Conservation (phyloP, 306 rosid genomes). For the Acacia melanoxylon region DNA sequence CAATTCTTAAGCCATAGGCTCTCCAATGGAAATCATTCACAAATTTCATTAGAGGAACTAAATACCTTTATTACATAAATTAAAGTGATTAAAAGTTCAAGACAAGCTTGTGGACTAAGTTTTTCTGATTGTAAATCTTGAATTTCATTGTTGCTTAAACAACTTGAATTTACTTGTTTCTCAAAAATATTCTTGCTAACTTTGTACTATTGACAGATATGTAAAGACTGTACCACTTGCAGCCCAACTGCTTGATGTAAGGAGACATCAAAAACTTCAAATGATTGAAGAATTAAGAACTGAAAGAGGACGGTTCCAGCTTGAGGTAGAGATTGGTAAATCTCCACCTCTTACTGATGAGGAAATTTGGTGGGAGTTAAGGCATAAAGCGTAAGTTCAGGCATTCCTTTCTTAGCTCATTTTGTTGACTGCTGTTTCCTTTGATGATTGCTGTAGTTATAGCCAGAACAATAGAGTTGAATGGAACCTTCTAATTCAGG, state of each 20-base stretch:
- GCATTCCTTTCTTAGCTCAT: slow-evolving; percentile 22
- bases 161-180: slow-evolving; percentile 18
- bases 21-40: background rate
- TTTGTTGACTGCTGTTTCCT: slow-evolving; percentile 19
- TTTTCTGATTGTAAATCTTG: slow-evolving; percentile 13
- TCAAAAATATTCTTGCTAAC: slow-evolving; percentile 7
- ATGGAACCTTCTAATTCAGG: background rate
- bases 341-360: slow-evolving; percentile 94
- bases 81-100: background rate
- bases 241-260: slow-evolving; percentile 87
- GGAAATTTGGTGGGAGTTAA: slow-evolving; percentile 84
- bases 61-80: background rate
- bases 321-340: slow-evolving; percentile 92
- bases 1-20: background rate
- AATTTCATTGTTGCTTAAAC: slow-evolving; percentile 18
- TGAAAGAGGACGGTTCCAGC: slow-evolving; percentile 68
- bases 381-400: slow-evolving; percentile 76
- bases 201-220: slow-evolving; percentile 58
- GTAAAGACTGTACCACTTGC: slow-evolving; percentile 96
- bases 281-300: slow-evolving; percentile 68
- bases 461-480: slow-evolving; percentile 12
- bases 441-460: slow-evolving; percentile 12
- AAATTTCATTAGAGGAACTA: background rate
- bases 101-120: background rate
- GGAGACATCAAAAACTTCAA: slow-evolving; percentile 86